These are phyloP conservation scores for Chaetothyriales sp. DNA, from an alignment of 2,329 filamentous ascomycete genomes.

Conservation along the genomic window DNA sequence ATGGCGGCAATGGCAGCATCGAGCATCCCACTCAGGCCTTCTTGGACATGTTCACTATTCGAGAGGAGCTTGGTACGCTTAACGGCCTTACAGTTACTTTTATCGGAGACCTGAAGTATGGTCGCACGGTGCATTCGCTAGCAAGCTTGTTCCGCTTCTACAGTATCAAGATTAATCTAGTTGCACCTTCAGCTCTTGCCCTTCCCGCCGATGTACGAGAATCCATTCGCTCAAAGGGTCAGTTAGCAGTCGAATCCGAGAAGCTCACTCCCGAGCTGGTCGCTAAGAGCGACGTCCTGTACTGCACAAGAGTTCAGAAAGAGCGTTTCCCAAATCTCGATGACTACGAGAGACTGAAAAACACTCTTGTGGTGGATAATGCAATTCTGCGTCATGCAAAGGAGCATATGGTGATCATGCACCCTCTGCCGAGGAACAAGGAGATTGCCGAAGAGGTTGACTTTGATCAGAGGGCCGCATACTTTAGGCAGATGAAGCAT, in stretches of 20 bases:
- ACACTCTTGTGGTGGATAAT: constrained; percentile 81
- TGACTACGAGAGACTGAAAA: constrained; percentile 78
- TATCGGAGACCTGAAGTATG: constrained; percentile 81
- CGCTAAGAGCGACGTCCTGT: constrained; percentile 75
- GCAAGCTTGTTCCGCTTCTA: constrained; percentile 92
- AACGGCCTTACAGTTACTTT: constrained; percentile 95
- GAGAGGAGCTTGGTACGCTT: constrained; percentile 90
- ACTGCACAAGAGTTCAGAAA: constrained; percentile 94
- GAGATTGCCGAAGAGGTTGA: constrained; percentile 95
- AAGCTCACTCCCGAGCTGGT: constrained; percentile 77
- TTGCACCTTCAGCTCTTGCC: constrained; percentile 64
- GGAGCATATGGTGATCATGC: constrained; percentile 84
- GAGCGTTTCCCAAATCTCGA: constrained; percentile 75
- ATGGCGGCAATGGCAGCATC: constrained; percentile 87
- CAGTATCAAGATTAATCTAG: constrained; percentile 84
- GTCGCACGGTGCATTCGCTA: constrained; percentile 87
- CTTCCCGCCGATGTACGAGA: constrained; percentile 64
- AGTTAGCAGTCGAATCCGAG: constrained; percentile 62
- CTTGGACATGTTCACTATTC: constrained; percentile 94
- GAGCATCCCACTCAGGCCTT: constrained; percentile 98
- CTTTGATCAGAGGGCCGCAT: constrained; percentile 90
- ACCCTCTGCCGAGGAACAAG: constrained; percentile 83
- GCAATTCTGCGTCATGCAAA: constrained; percentile 82
- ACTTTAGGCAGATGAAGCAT: constrained; percentile 98
- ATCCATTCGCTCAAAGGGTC: constrained; percentile 57